Evolutionary conservation across 352 stramenopile species (phyloP).

Genomic region (Phytophthora crassamura): DNA sequence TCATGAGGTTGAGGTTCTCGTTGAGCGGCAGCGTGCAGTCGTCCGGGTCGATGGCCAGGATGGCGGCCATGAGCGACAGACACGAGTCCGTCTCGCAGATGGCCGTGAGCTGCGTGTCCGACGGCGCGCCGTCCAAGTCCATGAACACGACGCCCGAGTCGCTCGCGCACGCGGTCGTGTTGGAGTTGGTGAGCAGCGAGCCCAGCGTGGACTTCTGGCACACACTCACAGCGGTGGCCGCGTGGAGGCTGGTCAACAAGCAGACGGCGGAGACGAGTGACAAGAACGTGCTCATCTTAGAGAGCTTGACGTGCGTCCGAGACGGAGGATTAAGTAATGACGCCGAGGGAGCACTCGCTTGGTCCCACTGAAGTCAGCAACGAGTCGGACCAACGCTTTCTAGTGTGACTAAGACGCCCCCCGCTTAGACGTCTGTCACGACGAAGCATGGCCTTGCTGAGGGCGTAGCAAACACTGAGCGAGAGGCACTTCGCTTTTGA

Average conservation of each 20-base stretch:
- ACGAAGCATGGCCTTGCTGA: too few relatives aligned
- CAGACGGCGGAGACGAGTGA: not conserved
- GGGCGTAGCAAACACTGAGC: too few relatives aligned
- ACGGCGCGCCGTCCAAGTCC: conserved; percentile 25
- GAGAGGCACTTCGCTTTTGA: too few relatives aligned
- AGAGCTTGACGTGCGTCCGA: conserved; percentile 4
- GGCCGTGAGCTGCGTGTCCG: conserved; percentile 33
- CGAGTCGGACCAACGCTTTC: conserved; percentile 4
- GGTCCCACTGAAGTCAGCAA: conserved; percentile 30
- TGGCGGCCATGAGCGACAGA: conserved; percentile 38
- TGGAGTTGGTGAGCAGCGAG: conserved; percentile 38
- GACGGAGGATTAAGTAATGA: conserved; percentile 20
- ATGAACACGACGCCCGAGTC: conserved; percentile 34
- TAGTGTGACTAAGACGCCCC: too few relatives aligned
- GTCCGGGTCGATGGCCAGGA: conserved; percentile 40
- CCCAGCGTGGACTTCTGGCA: conserved; percentile 35
- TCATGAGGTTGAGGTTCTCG: conserved; percentile 47
- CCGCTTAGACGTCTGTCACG: too few relatives aligned
- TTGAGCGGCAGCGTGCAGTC: conserved; percentile 48
- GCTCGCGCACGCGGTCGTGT: conserved; percentile 38
- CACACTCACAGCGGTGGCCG: conserved; percentile 16
- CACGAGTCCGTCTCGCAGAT: conserved; percentile 43
- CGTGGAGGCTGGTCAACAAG: not conserved
- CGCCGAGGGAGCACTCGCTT: not conserved
- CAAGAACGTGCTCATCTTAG: conserved; percentile 20